These are phyloP conservation scores for Solanum medicagineum DNA, from an alignment of 257 asterid genomes.

Conservation along the genomic window DNA sequence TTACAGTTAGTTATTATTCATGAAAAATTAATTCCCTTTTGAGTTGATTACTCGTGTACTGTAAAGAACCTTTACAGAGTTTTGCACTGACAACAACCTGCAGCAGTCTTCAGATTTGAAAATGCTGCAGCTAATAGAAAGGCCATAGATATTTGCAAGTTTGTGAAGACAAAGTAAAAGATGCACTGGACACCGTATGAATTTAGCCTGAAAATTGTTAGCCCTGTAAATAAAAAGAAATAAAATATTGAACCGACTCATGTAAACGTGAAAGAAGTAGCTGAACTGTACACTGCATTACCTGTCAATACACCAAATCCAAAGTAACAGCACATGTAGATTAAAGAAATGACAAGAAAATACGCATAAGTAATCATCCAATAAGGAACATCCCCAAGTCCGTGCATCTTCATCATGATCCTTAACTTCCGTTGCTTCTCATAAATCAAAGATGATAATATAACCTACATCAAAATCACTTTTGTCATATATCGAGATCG, in stretches of 20 bases:
- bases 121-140: constrained; percentile 19
- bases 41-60: background rate
- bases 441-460: constrained; percentile 22
- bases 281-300: background rate
- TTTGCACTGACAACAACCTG: constrained; percentile 9
- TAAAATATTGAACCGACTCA: background rate
- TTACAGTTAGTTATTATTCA: background rate
- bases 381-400: constrained; percentile 27
- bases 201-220: constrained; percentile 23
- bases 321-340: constrained; percentile 14
- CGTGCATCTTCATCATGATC: constrained; percentile 41
- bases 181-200: constrained; percentile 15
- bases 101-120: constrained; percentile 17
- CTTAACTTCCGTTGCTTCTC: constrained; percentile 29
- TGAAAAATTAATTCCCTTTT: background rate
- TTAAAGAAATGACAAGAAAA: constrained; percentile 18
- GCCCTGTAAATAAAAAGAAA: constrained; percentile 8
- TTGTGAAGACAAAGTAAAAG: constrained; percentile 26
- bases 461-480: constrained; percentile 7
- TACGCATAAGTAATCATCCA: constrained; percentile 24
- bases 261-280: background rate
- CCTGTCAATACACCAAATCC: constrained; percentile 24
- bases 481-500: background rate
- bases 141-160: constrained; percentile 28
- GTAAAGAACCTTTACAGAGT: background rate